Conservation (phyloP, 441 rosid species). For the Gossypium gossypioides region DNA sequence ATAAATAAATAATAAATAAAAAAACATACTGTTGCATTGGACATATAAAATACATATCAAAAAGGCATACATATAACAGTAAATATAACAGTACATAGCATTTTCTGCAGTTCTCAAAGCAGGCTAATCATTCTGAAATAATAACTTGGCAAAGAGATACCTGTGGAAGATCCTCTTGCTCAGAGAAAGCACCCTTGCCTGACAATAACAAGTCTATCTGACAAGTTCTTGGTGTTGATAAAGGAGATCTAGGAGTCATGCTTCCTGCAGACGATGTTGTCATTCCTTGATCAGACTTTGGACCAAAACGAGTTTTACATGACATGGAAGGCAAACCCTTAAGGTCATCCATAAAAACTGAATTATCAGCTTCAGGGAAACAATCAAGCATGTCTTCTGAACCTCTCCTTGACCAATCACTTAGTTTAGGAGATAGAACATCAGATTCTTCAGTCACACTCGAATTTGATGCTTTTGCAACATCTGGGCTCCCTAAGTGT, state of each 20-base stretch:
- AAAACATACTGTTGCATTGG: not conserved
- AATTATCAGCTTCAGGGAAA: constrained; percentile 77
- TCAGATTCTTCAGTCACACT: constrained; percentile 85
- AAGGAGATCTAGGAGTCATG: constrained; percentile 95
- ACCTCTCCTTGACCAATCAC: constrained; percentile 94
- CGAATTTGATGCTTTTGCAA: constrained; percentile 75
- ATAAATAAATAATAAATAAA: not conserved
- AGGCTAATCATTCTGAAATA: not conserved
- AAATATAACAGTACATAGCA: not conserved
- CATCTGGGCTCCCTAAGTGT: constrained; percentile 73
- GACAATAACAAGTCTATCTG: constrained; percentile 74
- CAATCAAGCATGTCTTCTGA: constrained; percentile 98
- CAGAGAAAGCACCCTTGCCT: constrained; percentile 72
- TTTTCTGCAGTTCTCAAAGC: not conserved
- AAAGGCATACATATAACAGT: not conserved
- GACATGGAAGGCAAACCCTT: constrained; percentile 84
- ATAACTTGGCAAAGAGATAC: constrained; percentile 28
- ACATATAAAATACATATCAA: not conserved
- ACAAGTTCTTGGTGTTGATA: constrained; percentile 79
- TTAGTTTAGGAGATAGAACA: constrained; percentile 74
- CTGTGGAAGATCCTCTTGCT: constrained; percentile 82
- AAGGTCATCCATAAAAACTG: constrained; percentile 73
- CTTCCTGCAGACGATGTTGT: constrained; percentile 97
- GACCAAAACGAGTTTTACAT: constrained; percentile 88
- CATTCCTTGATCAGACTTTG: constrained; percentile 94